Conservation (phyloP, 805 yeast genomes). For the Candida anglica region DNA sequence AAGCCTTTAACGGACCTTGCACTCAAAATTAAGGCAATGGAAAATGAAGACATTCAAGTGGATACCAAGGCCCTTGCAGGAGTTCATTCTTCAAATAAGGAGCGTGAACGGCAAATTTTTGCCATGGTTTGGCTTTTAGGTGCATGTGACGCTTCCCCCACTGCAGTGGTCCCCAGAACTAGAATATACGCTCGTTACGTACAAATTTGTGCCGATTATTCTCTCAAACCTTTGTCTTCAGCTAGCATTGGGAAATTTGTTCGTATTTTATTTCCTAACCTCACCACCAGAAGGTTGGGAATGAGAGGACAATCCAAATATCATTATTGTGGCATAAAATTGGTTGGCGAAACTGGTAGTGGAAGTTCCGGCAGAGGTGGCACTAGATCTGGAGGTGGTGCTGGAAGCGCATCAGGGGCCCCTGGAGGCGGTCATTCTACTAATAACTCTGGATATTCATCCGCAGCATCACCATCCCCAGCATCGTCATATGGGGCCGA, state of each 20-base stretch:
- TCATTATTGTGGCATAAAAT: conserved; percentile 75
- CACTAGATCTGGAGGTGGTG: too few species aligned
- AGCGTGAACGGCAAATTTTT: conserved; percentile 68
- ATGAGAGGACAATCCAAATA: conserved; percentile 79
- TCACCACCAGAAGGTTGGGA: conserved; percentile 77
- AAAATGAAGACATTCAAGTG: conserved; percentile 17
- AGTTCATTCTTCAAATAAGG: conserved; percentile 22
- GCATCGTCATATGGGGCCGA: conserved; percentile 6
- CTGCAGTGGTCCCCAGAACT: conserved; percentile 41
- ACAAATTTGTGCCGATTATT: conserved; percentile 33
- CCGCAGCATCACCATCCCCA: conserved; percentile 5
- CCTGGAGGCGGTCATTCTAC: too few species aligned
- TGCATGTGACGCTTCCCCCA: conserved; percentile 50
- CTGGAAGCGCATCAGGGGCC: too few species aligned
- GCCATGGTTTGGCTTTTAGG: conserved; percentile 79
- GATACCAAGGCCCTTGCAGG: conserved; percentile 4
- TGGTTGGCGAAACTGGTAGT: conserved; percentile 34
- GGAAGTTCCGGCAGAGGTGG: conserved; percentile 23
- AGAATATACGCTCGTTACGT: conserved; percentile 40
- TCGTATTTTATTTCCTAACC: conserved; percentile 56
- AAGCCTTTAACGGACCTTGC: conserved; percentile 43
- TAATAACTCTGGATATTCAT: neutral
- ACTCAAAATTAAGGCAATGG: conserved; percentile 39
- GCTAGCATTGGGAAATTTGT: conserved; percentile 79
- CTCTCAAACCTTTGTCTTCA: conserved; percentile 60